phyloP scores from a whole-genome alignment of 2,329 filamentous ascomycete species.

The Lasiodiplodia sp. region DNA sequence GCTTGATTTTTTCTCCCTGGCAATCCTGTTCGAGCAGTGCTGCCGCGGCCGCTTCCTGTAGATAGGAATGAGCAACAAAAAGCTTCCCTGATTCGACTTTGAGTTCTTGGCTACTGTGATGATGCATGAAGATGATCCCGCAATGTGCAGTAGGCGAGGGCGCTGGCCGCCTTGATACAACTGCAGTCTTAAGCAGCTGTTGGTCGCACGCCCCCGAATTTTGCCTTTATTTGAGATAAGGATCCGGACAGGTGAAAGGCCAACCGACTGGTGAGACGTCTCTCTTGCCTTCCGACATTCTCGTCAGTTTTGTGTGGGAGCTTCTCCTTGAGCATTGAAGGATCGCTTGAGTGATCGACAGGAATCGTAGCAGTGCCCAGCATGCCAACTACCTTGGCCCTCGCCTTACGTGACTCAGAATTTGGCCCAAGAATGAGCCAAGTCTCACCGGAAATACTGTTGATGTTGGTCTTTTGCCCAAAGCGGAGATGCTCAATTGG shows the following conservation, averaged over 20 bases:
- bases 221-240: not conserved
- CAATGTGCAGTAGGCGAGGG: not conserved
- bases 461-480: not conserved
- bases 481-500: not conserved
- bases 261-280: not conserved
- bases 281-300: not conserved
- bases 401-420: not conserved
- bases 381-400: not conserved
- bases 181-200: constrained; percentile 6
- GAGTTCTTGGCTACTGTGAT: not conserved
- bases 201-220: not conserved
- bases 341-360: not conserved
- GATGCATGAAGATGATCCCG: not conserved
- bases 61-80: constrained; percentile 10
- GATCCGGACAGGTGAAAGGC: not conserved
- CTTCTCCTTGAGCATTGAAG: not conserved
- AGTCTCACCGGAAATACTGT: not conserved
- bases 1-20: not conserved
- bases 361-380: not conserved
- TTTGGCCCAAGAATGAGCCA: not conserved
- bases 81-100: constrained; percentile 1
- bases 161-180: constrained; percentile 9
- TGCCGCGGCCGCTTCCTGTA: constrained; percentile 12
- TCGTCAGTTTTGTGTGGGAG: not conserved
- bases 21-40: not conserved